These are phyloP conservation scores for Graphilbum sp. DNA, from an alignment of 2,329 filamentous ascomycete species.

Conservation along the genomic window DNA sequence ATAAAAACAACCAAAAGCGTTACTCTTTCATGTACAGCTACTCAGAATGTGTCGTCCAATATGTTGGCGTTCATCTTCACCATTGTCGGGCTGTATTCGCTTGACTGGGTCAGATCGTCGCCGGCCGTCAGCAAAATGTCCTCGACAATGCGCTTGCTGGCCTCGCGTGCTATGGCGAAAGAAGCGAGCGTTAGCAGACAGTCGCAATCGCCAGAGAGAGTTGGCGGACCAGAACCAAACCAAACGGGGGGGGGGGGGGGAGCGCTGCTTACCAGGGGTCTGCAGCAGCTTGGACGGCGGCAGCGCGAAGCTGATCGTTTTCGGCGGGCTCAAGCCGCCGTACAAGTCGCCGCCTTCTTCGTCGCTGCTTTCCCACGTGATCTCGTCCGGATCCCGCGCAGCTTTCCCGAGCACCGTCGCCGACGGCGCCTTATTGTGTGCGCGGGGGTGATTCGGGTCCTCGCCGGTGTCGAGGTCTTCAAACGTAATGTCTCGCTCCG, in stretches of 20 bases:
- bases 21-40: no score
- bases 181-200: neutral
- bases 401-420: constrained; percentile 3
- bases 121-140: constrained; percentile 65
- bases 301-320: constrained; percentile 77
- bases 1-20: no score
- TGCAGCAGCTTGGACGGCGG: constrained; percentile 63
- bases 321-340: constrained; percentile 72
- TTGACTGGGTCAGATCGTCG: constrained; percentile 36
- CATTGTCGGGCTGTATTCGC: constrained; percentile 47
- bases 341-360: constrained; percentile 46
- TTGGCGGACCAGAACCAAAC: no score
- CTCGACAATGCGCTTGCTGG: constrained; percentile 65
- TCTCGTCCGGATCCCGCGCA: constrained; percentile 30
- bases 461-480: constrained; percentile 3
- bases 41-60: constrained; percentile 43
- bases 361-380: constrained; percentile 61
- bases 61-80: constrained; percentile 48
- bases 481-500: constrained; percentile 26
- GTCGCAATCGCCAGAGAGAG: neutral
- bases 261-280: constrained; percentile 63
- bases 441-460: no score
- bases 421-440: no score
- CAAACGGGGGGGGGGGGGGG: no score
- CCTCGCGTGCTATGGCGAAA: constrained; percentile 46